Conservation (phyloP, 2,329 filamentous ascomycete genomes). For the Ceratocystis alfenasii region DNA sequence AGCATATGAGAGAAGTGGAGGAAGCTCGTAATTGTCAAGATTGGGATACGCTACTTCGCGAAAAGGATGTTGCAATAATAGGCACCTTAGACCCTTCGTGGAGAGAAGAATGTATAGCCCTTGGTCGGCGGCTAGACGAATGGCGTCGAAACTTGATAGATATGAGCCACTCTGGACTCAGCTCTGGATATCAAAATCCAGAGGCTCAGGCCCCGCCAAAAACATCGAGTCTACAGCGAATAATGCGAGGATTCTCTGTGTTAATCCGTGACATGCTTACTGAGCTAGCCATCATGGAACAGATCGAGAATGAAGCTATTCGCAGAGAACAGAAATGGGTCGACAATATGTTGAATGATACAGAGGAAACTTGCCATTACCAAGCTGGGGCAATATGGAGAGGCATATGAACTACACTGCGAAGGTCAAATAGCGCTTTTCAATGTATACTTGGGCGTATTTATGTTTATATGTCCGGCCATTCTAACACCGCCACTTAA, state of each 20-base stretch:
- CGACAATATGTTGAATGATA: constrained; percentile 38
- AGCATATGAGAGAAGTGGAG: constrained; percentile 37
- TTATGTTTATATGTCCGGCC: neutral
- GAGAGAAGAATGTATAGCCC: constrained; percentile 44
- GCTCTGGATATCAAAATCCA: constrained; percentile 20
- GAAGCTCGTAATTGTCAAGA: constrained; percentile 33
- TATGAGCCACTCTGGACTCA: constrained; percentile 31
- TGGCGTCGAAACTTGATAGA: constrained; percentile 40
- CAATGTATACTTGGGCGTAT: neutral
- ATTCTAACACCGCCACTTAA: no score
- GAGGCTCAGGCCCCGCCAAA: neutral
- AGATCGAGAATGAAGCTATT: constrained; percentile 47
- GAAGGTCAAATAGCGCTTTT: neutral
- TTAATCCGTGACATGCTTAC: constrained; percentile 48
- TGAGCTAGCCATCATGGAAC: constrained; percentile 51
- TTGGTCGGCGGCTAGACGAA: constrained; percentile 43
- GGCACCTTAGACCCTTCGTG: constrained; percentile 45
- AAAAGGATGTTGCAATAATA: constrained; percentile 37
- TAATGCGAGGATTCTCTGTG: constrained; percentile 37
- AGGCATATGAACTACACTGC: constrained; percentile 26
- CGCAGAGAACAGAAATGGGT: constrained; percentile 49
- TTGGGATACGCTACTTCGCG: constrained; percentile 29
- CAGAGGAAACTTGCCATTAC: constrained; percentile 28
- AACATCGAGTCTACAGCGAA: constrained; percentile 34
- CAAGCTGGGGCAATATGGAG: constrained; percentile 41